Base-by-base conservation (phyloP, 352 stramenopile species). In the Globisporangium solare region DNA sequence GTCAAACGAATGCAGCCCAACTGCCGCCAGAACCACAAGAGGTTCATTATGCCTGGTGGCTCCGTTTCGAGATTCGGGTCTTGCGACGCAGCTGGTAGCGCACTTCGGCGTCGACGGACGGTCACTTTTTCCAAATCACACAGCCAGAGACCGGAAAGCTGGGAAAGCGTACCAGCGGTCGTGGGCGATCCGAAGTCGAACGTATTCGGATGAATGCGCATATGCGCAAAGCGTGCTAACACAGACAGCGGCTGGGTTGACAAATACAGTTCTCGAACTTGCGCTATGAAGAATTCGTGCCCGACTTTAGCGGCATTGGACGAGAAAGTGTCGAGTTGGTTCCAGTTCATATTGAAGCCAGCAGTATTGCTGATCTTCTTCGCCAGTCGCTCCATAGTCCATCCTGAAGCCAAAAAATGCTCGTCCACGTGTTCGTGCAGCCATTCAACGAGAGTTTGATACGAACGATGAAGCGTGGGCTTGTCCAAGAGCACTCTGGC, bases 21-120 rank as follows among this genome's bases (percentile, higher is more conserved):
- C 13, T 56, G 51, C 6, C 20, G 20, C 51, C 37, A 27, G 20
- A 56, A 27, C 51, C 51, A 56, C 20, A 56, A 31, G 15, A 55
- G 37, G 6, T 22, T 27, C 32, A 32, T 17, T 1, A 17, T 27
- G 5, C 32, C 39, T 10, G 18, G 32, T 2, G 50, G 11, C 13
- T 27, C n/a, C 8, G n/a, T 43, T n/a, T 47, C 32, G 50, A 47
- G 10, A 35, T 10, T 35, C 27, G 27, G 5, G 27, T 35, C 5
- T 35, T 35, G 27, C 7, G 27, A 10, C 10, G 2, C 27, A 10
- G 4, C 27, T 35, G 27, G 5, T 10, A 35, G 27, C 7, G 27
- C 6, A 35, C 27, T 10, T 10, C 10, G 27, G 10, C 3, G 7
- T 24, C 31, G 31, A 15, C 18, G 50, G 18, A 20, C n/a, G 5